Percentiles rank a stretch among this genome's conserved stretches.
Evolutionary conservation across 441 rosid genomes (phyloP).

Genomic region (California macrophylla): DNA sequence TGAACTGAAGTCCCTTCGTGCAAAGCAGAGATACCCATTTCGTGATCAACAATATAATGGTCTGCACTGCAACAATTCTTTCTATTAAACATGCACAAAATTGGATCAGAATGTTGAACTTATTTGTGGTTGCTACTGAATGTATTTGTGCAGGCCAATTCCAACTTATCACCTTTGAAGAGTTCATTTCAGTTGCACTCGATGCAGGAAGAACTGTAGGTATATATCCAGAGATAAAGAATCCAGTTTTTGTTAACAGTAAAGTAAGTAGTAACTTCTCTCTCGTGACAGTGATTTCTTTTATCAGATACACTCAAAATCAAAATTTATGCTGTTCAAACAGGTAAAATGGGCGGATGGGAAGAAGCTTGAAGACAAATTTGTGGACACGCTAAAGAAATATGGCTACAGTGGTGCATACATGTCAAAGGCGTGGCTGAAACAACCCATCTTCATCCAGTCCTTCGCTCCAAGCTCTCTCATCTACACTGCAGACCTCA

Average conservation of each 20-base stretch:
- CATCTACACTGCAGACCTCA: slow-evolving; percentile 12
- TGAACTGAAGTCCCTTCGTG: slow-evolving; percentile 16
- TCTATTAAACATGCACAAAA: neutral
- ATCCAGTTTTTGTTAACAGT: slow-evolving; percentile 16
- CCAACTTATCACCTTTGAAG: slow-evolving; percentile 18
- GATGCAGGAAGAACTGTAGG: slow-evolving; percentile 17
- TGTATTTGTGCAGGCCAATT: slow-evolving; percentile 14
- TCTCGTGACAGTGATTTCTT: neutral
- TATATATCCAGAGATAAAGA: slow-evolving; percentile 22
- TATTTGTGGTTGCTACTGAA: neutral
- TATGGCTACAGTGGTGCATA: slow-evolving; percentile 19
- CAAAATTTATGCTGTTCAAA: neutral
- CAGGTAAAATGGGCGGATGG: slow-evolving; percentile 23
- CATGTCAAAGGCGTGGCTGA: slow-evolving; percentile 22
- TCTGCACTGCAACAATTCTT: neutral
- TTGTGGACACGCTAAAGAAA: slow-evolving; percentile 19
- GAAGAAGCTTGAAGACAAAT: slow-evolving; percentile 17
- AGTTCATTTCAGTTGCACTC: slow-evolving; percentile 19
- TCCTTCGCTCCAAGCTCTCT: slow-evolving; percentile 21
- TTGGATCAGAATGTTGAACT: neutral
- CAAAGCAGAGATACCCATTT: slow-evolving; percentile 17
- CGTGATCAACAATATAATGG: slow-evolving; percentile 23
- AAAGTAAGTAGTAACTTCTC: neutral
- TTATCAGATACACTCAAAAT: neutral
- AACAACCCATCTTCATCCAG: slow-evolving; percentile 19